Conservation (phyloP, 176 grass and related monocot species). For the Oryza meridionalis region DNA sequence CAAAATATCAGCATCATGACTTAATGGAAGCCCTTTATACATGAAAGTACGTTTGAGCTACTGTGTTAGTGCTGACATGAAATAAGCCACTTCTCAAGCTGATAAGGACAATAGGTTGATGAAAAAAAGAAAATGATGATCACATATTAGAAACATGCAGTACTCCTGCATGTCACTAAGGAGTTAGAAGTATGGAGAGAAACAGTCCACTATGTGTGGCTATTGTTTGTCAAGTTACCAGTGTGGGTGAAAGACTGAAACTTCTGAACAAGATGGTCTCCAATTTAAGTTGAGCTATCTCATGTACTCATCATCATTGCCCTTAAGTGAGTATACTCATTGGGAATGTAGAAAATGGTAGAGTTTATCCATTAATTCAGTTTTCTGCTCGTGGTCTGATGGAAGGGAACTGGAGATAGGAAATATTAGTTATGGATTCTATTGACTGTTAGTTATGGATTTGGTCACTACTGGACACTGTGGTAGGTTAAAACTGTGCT, state of each 20-base stretch:
- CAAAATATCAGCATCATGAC: background rate
- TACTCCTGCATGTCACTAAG: background rate
- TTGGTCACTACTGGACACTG: background rate
- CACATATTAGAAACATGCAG: slow-evolving; percentile 1
- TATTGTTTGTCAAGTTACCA: background rate
- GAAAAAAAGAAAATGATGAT: background rate
- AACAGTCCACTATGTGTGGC: slow-evolving; percentile 1
- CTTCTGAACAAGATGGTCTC: background rate
- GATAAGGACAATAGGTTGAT: slow-evolving; percentile 9
- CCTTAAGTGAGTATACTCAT: background rate
- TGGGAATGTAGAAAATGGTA: background rate
- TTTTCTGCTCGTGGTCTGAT: background rate
- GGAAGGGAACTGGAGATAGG: background rate
- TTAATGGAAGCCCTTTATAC: background rate
- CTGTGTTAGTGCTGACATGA: background rate
- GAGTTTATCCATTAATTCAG: background rate
- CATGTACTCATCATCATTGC: background rate
- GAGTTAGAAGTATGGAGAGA: slow-evolving; percentile 21
- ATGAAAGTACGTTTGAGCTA: background rate
- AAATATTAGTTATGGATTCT: slow-evolving; percentile 2
- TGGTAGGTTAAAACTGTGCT: background rate
- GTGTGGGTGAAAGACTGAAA: background rate
- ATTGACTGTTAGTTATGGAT: background rate
- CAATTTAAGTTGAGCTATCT: background rate
- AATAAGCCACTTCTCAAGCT: slow-evolving; percentile 10